Evolutionary conservation across 108 stramenopile species (phyloP), one percentile per base, ranked within the genome.

Genomic region (Licmophora abbreviata): DNA sequence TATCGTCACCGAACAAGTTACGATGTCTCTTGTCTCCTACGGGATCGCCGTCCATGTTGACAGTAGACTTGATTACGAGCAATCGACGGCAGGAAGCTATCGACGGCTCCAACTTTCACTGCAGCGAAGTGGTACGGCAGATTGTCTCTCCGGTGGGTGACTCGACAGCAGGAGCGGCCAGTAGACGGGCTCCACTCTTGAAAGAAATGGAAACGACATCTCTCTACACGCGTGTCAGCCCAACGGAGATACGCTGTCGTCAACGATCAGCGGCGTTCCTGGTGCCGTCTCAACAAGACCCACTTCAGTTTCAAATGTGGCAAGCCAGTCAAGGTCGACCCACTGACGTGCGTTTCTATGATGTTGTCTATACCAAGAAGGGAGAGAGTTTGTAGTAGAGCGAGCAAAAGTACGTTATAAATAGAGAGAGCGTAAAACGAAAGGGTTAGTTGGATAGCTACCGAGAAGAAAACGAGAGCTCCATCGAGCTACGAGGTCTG

Each of bases 141-240:
- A 82, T 90, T 48, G 78, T 77, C 15, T 58, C 77, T 3, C 62
- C 66, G 1, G 71, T 68, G 12, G 61, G 47, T 17, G 35, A 51
- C 50, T 24, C 45, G 10, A 22, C 22, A 40, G 48, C 64, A 46
- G 20, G 48, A 21, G 33, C 9, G 6, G 26, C 18, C n/a, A 25
- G 18, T 45, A 29, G 44, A 17, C 18, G 42, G 34, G 14, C 69
- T 54, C 24, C 56, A 58, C 12, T 83, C 43, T 38, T 90, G 29
- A 90, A 90, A 44, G 88, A 90, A 58, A 79, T 90, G 24, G 88
- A 90, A 56, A 90, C 88, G 17, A 77, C 71, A 27, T 83, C 83
- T 20, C 37, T 85, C 1, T 90, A 90, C 45, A 66, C 65, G 8
- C 51, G 54, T 37, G 30, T 66, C 21, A 46, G 42, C 0, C 38